These are phyloP conservation scores for Penstemon newberryi DNA, from an alignment of 257 asterid genomes.

Conservation along the genomic window DNA sequence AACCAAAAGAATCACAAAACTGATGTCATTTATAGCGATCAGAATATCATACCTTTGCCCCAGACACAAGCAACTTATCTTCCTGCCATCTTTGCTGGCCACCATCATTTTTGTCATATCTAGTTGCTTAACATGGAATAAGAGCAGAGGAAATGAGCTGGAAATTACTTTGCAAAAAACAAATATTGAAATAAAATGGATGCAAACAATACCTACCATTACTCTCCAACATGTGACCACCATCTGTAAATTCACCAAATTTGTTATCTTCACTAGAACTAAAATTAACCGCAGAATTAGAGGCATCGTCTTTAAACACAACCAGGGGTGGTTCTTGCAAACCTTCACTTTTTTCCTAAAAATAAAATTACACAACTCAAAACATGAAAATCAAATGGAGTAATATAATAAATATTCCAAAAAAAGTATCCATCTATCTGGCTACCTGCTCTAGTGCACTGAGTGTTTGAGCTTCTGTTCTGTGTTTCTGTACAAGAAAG, in stretches of 20 bases:
- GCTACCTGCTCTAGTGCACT: constrained; percentile 71
- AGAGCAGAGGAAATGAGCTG: constrained; percentile 20
- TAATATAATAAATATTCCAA: not conserved
- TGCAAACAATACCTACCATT: constrained; percentile 55
- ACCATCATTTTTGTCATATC: constrained; percentile 30
- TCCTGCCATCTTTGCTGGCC: constrained; percentile 33
- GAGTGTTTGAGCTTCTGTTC: constrained; percentile 59
- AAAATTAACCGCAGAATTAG: constrained; percentile 41
- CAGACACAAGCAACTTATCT: constrained; percentile 30
- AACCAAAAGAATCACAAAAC: not conserved
- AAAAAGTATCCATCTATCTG: constrained; percentile 2
- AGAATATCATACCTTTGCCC: constrained; percentile 45
- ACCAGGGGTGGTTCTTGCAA: constrained; percentile 60
- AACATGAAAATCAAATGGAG: constrained; percentile 14
- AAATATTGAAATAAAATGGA: constrained; percentile 11
- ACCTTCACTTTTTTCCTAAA: constrained; percentile 58
- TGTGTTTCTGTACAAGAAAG: constrained; percentile 62
- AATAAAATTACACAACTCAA: constrained; percentile 16
- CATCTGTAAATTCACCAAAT: constrained; percentile 37
- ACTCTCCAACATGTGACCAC: constrained; percentile 24
- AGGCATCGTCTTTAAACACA: constrained; percentile 65
- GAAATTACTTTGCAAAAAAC: constrained; percentile 12
- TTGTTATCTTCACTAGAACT: constrained; percentile 35
- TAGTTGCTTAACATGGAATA: constrained; percentile 50
- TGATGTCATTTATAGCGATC: not conserved